Conservation (phyloP, 108 stramenopile species). For the Stephanodiscus triporus region DNA sequence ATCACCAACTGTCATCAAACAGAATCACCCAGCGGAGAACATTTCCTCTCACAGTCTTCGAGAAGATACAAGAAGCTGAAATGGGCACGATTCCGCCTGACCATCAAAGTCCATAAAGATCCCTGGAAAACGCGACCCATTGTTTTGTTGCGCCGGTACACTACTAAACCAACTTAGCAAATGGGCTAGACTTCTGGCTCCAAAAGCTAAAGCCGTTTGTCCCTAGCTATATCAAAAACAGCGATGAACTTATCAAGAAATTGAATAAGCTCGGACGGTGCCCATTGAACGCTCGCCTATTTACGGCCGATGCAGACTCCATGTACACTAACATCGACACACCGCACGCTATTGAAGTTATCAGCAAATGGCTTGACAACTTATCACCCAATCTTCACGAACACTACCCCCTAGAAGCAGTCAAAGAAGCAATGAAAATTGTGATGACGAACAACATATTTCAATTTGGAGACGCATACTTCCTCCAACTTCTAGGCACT, state of each 20-base stretch:
- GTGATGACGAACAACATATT: constrained; percentile 34
- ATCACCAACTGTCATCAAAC: too few species aligned
- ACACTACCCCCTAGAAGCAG: constrained; percentile 8
- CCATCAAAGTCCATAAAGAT: neutral
- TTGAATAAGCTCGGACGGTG: neutral
- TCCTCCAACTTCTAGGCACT: neutral
- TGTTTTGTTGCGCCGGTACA: neutral
- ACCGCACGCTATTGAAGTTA: constrained; percentile 12
- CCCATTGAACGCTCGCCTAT: constrained; percentile 13
- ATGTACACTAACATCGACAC: constrained; percentile 46
- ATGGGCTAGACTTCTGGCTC: neutral
- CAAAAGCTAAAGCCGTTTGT: neutral
- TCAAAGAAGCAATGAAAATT: neutral
- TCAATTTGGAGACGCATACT: neutral
- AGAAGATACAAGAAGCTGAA: too few species aligned
- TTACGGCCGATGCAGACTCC: constrained; percentile 24
- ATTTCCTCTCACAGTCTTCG: too few species aligned
- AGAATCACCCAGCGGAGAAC: too few species aligned
- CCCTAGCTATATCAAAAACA: neutral
- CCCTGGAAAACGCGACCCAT: neutral
- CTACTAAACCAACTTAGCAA: neutral
- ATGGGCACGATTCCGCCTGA: neutral
- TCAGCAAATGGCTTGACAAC: neutral
- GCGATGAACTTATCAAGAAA: neutral
- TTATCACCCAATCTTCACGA: too few species aligned